Conservation (phyloP, 2,329 filamentous ascomycete genomes). For the Nothopassalora personata region DNA sequence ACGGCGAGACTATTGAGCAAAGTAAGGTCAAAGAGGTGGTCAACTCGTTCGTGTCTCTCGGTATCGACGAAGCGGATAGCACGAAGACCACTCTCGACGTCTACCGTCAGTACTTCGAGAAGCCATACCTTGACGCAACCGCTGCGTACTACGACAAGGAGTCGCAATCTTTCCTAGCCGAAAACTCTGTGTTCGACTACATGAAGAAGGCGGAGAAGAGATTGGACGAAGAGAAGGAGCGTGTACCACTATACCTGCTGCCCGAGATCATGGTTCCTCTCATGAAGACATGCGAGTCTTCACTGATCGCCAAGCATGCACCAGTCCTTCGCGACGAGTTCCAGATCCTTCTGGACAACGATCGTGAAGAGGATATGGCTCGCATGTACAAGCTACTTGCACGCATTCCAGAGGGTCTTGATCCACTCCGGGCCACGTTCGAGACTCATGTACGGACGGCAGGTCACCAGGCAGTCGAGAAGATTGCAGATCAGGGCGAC, state of each 20-base stretch:
- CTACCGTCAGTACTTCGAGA: constrained; percentile 88
- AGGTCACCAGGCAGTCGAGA: constrained; percentile 80
- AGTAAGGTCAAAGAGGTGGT: constrained; percentile 95
- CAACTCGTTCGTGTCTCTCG: constrained; percentile 89
- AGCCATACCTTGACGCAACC: constrained; percentile 82
- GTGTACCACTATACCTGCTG: constrained; percentile 86
- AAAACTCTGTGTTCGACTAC: constrained; percentile 97
- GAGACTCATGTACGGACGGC: constrained; percentile 90
- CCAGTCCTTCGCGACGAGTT: constrained; percentile 88
- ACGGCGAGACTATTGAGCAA: constrained; percentile 96
- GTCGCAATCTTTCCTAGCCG: constrained; percentile 87
- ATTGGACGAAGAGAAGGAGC: constrained; percentile 87
- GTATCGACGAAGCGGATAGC: constrained; percentile 86
- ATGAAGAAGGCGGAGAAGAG: constrained; percentile 98
- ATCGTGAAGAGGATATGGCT: constrained; percentile 90
- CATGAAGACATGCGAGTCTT: constrained; percentile 81
- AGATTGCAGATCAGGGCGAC: constrained; percentile 81
- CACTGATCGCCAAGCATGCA: constrained; percentile 84
- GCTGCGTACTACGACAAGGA: constrained; percentile 83
- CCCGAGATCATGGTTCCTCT: constrained; percentile 79
- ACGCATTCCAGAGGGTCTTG: constrained; percentile 83
- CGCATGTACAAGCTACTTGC: constrained; percentile 92
- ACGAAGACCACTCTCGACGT: constrained; percentile 93
- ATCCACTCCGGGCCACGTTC: constrained; percentile 80
- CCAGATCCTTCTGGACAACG: constrained; percentile 85